Percentiles rank a stretch among this genome's conserved stretches.
Conservation (phyloP, 371 early-diverging fungal genomes). For the Mucor velutinosus region DNA sequence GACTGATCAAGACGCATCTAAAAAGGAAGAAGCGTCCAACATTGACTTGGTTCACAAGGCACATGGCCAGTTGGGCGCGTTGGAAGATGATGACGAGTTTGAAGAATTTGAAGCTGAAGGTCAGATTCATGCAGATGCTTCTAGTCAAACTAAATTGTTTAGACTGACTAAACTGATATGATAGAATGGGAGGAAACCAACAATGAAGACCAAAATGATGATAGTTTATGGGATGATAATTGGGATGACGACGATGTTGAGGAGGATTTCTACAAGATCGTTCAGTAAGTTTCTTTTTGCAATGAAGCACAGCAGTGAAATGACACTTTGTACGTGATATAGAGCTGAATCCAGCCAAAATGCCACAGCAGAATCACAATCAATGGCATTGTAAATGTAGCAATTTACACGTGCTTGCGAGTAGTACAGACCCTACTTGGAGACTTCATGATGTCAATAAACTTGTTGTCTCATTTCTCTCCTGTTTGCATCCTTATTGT, state of each 20-base stretch:
- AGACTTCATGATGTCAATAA: not conserved
- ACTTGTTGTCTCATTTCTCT: not conserved
- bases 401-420: not conserved
- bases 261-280: constrained; percentile 85
- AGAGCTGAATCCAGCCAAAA: not conserved
- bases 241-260: constrained; percentile 92
- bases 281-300: constrained; percentile 50
- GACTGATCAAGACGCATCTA: not conserved
- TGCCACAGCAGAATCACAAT: not conserved
- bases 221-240: constrained; percentile 83
- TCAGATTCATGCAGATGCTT: constrained; percentile 25
- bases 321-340: not conserved
- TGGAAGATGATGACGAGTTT: constrained; percentile 92
- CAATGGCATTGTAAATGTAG: not conserved
- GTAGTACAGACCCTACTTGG: not conserved
- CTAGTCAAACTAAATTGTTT: not conserved
- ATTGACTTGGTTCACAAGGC: constrained; percentile 23
- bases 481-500: too few species aligned
- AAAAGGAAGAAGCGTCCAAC: constrained; percentile 6
- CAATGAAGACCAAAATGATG: constrained; percentile 71
- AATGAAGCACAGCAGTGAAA: not conserved
- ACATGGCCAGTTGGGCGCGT: constrained; percentile 58
- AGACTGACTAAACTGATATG: not conserved
- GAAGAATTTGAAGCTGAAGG: constrained; percentile 89
- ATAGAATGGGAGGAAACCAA: constrained; percentile 76